These are phyloP conservation scores for Brassica cretica DNA, from an alignment of 345 rosid species.

Conservation along the genomic window DNA sequence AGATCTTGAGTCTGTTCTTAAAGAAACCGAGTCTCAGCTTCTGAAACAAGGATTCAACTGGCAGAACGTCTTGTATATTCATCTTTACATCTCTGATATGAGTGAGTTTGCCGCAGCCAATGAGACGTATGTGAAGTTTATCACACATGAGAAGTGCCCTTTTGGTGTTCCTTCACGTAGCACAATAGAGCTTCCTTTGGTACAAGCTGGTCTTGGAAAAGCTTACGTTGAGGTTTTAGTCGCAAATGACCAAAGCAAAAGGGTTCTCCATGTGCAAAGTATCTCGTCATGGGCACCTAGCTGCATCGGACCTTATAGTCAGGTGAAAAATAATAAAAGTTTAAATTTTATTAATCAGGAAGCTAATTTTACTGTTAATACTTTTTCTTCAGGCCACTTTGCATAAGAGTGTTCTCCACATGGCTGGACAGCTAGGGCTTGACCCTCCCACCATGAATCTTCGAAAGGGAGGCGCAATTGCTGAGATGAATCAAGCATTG, in stretches of 20 bases:
- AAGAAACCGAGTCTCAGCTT: constrained; percentile 64
- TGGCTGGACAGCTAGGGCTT: constrained; percentile 98
- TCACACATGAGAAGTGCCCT: constrained; percentile 87
- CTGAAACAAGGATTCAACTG: constrained; percentile 56
- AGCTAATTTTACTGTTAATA: background rate
- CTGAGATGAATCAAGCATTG: constrained; percentile 81
- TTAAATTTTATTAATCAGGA: no score
- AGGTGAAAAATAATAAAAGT: constrained; percentile 45
- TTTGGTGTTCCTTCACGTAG: constrained; percentile 98
- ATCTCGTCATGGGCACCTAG: constrained; percentile 99
- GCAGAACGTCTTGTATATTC: constrained; percentile 83
- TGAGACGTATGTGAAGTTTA: constrained; percentile 80
- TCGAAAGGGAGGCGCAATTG: constrained; percentile 55
- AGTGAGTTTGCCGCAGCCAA: constrained; percentile 72
- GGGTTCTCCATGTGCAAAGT: constrained; percentile 93
- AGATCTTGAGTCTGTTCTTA: constrained; percentile 63
- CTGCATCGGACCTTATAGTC: constrained; percentile 99
- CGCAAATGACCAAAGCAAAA: constrained; percentile 67
- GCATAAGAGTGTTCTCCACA: constrained; percentile 75
- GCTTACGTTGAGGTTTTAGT: constrained; percentile 83
- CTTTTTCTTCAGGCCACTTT: constrained; percentile 68
- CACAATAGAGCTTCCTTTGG: constrained; percentile 84
- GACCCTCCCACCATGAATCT: constrained; percentile 87
- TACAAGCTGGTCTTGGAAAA: constrained; percentile 68
- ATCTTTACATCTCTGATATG: constrained; percentile 90